Percentiles rank a stretch among this genome's conserved stretches.
These are phyloP conservation scores for Haematococcus lacustris DNA, from an alignment of 139 green algal species.

Conservation along the genomic window DNA sequence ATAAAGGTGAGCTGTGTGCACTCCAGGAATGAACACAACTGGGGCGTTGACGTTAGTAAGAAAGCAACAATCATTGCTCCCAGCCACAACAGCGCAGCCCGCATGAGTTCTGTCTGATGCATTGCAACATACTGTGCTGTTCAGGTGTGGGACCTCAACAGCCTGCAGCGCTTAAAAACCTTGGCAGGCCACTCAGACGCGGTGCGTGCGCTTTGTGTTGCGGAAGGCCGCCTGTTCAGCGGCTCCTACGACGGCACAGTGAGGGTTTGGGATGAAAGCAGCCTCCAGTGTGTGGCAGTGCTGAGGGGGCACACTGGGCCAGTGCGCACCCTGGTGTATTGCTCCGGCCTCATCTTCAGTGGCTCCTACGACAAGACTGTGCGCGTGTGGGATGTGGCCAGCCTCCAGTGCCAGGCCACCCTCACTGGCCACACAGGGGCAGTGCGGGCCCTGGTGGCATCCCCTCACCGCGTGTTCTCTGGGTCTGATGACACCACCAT, in stretches of 20 bases:
- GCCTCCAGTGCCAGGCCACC: conserved; percentile 42
- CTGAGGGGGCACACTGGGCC: conserved; percentile 77
- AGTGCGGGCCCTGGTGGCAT: conserved; percentile 75
- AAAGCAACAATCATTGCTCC: no score
- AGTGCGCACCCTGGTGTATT: conserved; percentile 78
- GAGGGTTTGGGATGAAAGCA: conserved; percentile 75
- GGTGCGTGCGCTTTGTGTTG: conserved; percentile 73
- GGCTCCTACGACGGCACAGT: conserved; percentile 76
- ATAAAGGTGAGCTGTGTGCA: conserved; percentile 66
- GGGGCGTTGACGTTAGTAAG: no score
- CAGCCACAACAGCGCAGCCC: no score
- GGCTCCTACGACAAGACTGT: conserved; percentile 87
- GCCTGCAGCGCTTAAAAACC: conserved; percentile 63
- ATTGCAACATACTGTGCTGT: no score
- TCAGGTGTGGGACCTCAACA: conserved; percentile 72
- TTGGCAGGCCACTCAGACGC: conserved; percentile 82
- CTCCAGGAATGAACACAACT: no score
- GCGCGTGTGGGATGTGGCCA: conserved; percentile 73
- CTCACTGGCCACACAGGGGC: conserved; percentile 70
- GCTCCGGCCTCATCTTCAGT: conserved; percentile 64
- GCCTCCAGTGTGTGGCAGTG: conserved; percentile 57
- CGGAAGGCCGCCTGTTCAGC: conserved; percentile 57
- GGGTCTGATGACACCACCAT: conserved; percentile 87
- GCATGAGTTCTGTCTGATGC: no score
- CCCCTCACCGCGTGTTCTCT: conserved; percentile 76